Percentiles rank a stretch among this genome's conserved stretches.
These are phyloP conservation scores for Cairneyella variabilis DNA, from an alignment of 495 filamentous ascomycete species.

Conservation along the genomic window DNA sequence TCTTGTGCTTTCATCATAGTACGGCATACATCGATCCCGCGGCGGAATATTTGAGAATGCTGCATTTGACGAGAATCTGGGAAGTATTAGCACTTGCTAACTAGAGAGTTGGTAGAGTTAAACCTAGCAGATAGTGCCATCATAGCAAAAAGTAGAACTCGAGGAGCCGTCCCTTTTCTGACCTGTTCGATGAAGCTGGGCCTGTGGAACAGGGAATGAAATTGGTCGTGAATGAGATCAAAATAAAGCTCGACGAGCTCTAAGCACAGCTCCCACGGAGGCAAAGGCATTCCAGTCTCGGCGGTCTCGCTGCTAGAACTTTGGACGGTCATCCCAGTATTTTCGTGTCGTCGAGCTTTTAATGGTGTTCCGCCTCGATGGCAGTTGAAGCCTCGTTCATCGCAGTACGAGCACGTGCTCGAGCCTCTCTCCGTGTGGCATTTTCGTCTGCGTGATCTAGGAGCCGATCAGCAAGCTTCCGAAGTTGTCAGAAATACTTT, in stretches of 20 bases:
- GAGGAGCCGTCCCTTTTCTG: constrained; percentile 16
- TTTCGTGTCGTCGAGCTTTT: not conserved
- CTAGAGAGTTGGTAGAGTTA: not conserved
- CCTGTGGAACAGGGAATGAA: constrained; percentile 36
- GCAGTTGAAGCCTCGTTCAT: constrained; percentile 8
- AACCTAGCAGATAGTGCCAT: constrained; percentile 31
- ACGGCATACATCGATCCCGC: constrained; percentile 23
- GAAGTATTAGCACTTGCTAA: not conserved
- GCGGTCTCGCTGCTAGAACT: not conserved
- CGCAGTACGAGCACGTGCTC: constrained; percentile 6
- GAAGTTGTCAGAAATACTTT: not conserved
- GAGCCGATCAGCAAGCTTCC: not conserved
- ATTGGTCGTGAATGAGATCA: constrained; percentile 37
- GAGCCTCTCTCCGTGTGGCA: constrained; percentile 8
- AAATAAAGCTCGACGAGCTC: constrained; percentile 37
- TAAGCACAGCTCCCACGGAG: constrained; percentile 13
- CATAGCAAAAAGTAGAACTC: constrained; percentile 28
- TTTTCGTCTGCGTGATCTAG: constrained; percentile 15
- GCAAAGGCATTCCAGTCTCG: constrained; percentile 2
- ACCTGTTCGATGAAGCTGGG: constrained; percentile 31
- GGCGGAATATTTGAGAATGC: constrained; percentile 23
- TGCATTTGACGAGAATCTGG: constrained; percentile 25
- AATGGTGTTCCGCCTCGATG: not conserved
- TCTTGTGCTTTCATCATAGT: constrained; percentile 21
- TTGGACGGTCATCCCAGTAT: not conserved